Conservation (phyloP, 2,329 filamentous ascomycete genomes). For the Seiridium cupressi region DNA sequence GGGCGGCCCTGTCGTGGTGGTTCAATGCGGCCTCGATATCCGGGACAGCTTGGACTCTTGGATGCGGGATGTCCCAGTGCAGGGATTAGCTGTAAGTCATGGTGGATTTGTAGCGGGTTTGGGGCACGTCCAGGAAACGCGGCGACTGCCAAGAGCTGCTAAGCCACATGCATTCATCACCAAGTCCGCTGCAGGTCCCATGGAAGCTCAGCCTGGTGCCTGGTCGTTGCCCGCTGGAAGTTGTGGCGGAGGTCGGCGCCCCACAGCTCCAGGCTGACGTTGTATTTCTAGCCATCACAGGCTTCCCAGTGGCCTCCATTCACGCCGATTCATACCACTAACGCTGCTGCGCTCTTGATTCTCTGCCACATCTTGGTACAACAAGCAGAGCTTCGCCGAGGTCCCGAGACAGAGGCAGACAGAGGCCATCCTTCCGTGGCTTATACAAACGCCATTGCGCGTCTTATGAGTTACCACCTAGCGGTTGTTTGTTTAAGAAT, state of each 20-base stretch:
- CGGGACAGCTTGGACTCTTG: background rate
- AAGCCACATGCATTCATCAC: slow-evolving; percentile 1
- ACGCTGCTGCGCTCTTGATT: background rate
- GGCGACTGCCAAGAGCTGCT: background rate
- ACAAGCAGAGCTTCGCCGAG: slow-evolving; percentile 1
- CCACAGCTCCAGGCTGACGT: background rate
- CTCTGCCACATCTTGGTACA: background rate
- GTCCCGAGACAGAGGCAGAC: background rate
- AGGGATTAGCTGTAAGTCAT: background rate
- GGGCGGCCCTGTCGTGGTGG: too few species aligned
- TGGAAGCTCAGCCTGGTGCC: background rate
- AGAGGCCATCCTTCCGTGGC: background rate
- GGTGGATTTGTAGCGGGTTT: background rate
- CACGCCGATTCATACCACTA: background rate
- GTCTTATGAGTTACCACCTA: background rate
- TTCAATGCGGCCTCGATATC: background rate
- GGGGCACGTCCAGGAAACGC: background rate
- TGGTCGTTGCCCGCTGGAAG: background rate
- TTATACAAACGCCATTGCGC: background rate
- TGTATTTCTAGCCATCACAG: background rate
- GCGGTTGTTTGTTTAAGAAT: background rate
- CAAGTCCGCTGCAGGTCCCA: slow-evolving; percentile 2
- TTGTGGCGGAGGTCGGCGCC: background rate
- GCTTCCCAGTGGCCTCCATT: background rate
- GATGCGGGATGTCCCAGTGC: background rate